A percentile compares a stretch with the other conserved stretches of the same genome.
phyloP scores from a whole-genome alignment of 805 yeast genomes.

The Candida ponderosae region DNA sequence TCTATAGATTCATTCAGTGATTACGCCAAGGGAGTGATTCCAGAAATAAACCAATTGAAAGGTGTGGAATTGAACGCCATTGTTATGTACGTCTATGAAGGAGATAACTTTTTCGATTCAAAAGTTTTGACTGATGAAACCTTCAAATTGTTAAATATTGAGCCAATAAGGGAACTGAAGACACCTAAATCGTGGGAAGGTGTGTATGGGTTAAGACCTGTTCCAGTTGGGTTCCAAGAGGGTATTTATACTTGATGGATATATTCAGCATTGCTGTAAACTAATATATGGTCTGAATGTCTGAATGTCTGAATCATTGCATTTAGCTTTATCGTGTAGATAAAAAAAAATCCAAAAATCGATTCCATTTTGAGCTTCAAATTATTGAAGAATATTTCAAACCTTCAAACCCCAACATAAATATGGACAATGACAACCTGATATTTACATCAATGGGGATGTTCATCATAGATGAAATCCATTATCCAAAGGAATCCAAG shows the following conservation, averaged over 20 bases:
- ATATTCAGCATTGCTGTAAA: no score
- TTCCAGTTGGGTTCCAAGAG: slow-evolving; percentile 63
- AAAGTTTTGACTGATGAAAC: slow-evolving; percentile 35
- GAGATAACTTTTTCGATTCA: slow-evolving; percentile 80
- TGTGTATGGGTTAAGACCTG: slow-evolving; percentile 67
- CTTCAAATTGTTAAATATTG: slow-evolving; percentile 19
- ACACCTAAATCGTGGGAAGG: slow-evolving; percentile 80
- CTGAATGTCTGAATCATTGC: not conserved
- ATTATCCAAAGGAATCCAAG: slow-evolving; percentile 34
- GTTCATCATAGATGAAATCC: slow-evolving; percentile 86
- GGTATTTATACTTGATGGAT: slow-evolving; percentile 42
- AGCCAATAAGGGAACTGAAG: slow-evolving; percentile 25
- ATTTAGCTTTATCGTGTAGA: no score
- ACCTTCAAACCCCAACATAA: no score
- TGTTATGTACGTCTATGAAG: slow-evolving; percentile 74
- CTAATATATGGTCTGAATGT: not conserved
- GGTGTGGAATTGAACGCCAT: slow-evolving; percentile 27
- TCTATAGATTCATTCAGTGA: slow-evolving; percentile 1
- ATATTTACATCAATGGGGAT: slow-evolving; percentile 70
- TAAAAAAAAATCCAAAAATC: no score
- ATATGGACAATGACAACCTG: not conserved
- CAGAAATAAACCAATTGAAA: slow-evolving; percentile 1
- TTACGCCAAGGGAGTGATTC: slow-evolving; percentile 8
- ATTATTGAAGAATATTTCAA: no score
- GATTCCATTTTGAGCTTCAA: no score